A percentile compares a stretch with the other conserved stretches of the same genome.
Conservation (phyloP, 768 basidiomycete species). For the Fomitopsis serialis region DNA sequence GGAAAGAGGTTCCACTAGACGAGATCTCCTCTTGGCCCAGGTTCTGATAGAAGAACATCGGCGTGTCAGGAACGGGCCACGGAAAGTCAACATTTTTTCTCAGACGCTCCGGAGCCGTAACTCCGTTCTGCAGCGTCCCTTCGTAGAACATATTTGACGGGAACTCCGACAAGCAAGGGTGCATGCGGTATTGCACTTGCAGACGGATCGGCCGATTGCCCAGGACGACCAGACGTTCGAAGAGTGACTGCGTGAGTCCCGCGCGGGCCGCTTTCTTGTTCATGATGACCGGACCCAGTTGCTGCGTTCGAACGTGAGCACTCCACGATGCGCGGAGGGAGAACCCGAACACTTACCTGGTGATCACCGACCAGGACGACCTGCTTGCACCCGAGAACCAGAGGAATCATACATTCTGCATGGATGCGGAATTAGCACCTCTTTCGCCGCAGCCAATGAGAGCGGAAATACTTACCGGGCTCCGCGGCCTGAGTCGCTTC, state of each 20-base stretch:
- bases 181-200: constrained; percentile 99
- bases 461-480: constrained; percentile 54
- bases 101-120: constrained; percentile 95
- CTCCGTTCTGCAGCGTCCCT: constrained; percentile 97
- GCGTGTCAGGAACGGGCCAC: constrained; percentile 94
- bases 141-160: constrained; percentile 99
- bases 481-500: constrained; percentile 98
- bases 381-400: constrained; percentile 97
- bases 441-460: not conserved
- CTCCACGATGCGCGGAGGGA: not conserved
- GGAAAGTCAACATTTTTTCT: constrained; percentile 99
- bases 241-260: constrained; percentile 95
- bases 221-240: constrained; percentile 93
- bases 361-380: constrained; percentile 98
- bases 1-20: constrained; percentile 95
- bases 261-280: constrained; percentile 99
- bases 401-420: constrained; percentile 97
- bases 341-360: constrained; percentile 29
- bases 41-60: constrained; percentile 99
- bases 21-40: constrained; percentile 98
- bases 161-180: constrained; percentile 98
- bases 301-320: constrained; percentile 34
- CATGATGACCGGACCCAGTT: constrained; percentile 99
- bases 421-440: constrained; percentile 12
- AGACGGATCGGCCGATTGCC: constrained; percentile 96